These are phyloP conservation scores for Myochromella boudieri DNA, from an alignment of 768 basidiomycete species.

Conservation along the genomic window DNA sequence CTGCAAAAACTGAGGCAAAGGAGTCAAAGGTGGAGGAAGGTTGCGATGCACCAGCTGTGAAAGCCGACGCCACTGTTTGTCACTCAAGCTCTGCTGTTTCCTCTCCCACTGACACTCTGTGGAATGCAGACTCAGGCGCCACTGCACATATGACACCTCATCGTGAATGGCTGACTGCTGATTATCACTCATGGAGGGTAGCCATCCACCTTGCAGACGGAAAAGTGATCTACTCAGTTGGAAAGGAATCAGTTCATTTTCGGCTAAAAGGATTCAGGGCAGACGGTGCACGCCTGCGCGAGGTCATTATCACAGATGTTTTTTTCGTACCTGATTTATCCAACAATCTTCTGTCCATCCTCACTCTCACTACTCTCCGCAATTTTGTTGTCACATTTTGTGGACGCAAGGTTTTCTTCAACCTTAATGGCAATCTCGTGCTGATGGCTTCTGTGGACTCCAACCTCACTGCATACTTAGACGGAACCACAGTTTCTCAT, in stretches of 20 bases:
- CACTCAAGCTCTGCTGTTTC: background rate
- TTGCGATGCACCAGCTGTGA: conserved; percentile 7
- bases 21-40: conserved; percentile 3
- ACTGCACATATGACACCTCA: too few relatives aligned
- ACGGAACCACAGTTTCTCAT: too few relatives aligned
- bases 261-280: background rate
- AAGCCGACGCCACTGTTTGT: conserved; percentile 7
- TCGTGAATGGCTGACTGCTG: conserved; percentile 1
- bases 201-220: background rate
- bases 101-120: background rate
- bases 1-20: background rate
- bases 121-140: too few relatives aligned
- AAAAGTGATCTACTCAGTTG: too few relatives aligned
- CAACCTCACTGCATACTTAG: too few relatives aligned
- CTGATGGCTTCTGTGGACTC: background rate
- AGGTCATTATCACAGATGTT: conserved; percentile 4
- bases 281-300: background rate
- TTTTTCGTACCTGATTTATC: conserved; percentile 4
- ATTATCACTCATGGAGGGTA: conserved; percentile 5
- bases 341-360: conserved; percentile 7
- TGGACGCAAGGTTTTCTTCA: conserved; percentile 2
- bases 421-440: background rate
- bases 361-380: conserved; percentile 1
- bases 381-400: background rate
- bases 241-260: background rate